These are phyloP conservation scores for Rhodocollybia butyracea DNA, from an alignment of 768 basidiomycete genomes.

Conservation along the genomic window DNA sequence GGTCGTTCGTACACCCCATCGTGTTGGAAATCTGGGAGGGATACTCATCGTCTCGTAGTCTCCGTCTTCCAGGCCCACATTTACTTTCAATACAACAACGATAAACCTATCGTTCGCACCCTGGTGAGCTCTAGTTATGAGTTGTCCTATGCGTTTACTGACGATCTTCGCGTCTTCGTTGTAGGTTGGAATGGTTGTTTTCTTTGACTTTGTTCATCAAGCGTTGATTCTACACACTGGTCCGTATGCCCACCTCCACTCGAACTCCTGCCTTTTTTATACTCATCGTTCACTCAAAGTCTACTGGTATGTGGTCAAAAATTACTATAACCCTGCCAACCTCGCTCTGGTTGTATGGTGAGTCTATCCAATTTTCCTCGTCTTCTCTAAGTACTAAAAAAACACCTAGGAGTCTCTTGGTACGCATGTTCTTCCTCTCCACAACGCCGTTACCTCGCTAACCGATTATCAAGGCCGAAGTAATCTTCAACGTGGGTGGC, in stretches of 20 bases:
- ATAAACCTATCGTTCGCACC: slow-evolving; percentile 37
- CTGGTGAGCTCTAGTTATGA: slow-evolving; percentile 25
- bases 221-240: slow-evolving; percentile 43
- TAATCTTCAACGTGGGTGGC: slow-evolving; percentile 38
- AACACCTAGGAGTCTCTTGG: slow-evolving; percentile 5
- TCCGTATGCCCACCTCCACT: slow-evolving; percentile 17
- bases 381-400: slow-evolving; percentile 1
- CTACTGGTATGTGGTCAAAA: slow-evolving; percentile 23
- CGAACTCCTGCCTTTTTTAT: background rate
- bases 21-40: too few relatives aligned
- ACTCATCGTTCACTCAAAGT: background rate
- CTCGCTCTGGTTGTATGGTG: slow-evolving; percentile 5
- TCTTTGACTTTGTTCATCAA: slow-evolving; percentile 48
- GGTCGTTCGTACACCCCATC: background rate
- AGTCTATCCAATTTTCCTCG: background rate
- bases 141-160: background rate
- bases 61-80: slow-evolving; percentile 44
- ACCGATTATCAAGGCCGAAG: too few relatives aligned
- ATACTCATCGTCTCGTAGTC: too few relatives aligned
- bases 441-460: too few relatives aligned
- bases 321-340: slow-evolving; percentile 28
- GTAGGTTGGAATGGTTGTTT: slow-evolving; percentile 39
- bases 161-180: background rate
- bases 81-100: slow-evolving; percentile 41
- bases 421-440: slow-evolving; percentile 7